Evolutionary conservation across 345 rosid genomes (phyloP).

Genomic region (Salix koriyanagi): DNA sequence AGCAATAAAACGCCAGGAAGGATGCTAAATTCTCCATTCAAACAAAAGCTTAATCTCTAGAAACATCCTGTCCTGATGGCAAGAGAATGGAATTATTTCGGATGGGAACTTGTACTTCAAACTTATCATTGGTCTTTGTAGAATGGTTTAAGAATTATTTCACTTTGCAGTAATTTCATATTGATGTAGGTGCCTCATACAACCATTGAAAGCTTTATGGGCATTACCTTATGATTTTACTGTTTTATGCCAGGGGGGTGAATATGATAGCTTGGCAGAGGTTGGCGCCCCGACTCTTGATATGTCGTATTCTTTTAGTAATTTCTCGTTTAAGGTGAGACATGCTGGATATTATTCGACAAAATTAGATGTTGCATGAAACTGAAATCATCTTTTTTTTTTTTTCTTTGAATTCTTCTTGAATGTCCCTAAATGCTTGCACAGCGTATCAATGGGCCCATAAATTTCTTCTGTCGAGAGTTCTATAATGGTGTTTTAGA

Average conservation of each 20-base stretch:
- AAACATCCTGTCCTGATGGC: background rate
- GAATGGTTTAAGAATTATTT: background rate
- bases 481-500: background rate
- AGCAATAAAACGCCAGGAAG: background rate
- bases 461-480: background rate
- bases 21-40: background rate
- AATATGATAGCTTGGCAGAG: constrained; percentile 75
- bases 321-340: constrained; percentile 90
- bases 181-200: background rate
- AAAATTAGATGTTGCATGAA: background rate
- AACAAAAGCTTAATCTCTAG: too few relatives aligned
- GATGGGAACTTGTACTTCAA: background rate
- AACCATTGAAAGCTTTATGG: background rate
- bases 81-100: background rate
- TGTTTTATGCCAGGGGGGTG: constrained; percentile 57
- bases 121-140: background rate
- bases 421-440: background rate
- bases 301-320: constrained; percentile 85
- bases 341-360: background rate
- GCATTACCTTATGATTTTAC: background rate
- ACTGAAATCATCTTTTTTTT: background rate
- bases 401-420: background rate
- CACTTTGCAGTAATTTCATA: background rate
- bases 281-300: constrained; percentile 60
- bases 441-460: background rate